A percentile compares a stretch with the other conserved stretches of the same genome.
Conservation (phyloP, 2,329 filamentous ascomycete genomes). For the Fusarium sp. region DNA sequence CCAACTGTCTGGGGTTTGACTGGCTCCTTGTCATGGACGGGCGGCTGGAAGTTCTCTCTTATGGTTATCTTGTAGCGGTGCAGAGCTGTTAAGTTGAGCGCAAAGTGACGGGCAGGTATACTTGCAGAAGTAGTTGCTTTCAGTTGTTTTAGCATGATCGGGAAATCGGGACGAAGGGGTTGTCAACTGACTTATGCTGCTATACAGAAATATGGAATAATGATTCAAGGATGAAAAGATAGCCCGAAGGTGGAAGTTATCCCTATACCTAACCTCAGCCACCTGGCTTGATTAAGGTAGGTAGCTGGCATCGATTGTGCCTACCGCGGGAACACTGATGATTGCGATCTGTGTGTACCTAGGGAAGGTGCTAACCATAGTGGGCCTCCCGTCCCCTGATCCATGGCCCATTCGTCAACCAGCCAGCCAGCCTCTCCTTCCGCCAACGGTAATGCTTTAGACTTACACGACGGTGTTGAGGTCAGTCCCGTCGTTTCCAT, state of each 20-base stretch:
- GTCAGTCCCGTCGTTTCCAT: not conserved
- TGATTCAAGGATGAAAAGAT: not conserved
- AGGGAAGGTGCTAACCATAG: slow-evolving; percentile 24
- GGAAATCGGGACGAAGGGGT: not conserved
- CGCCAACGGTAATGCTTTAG: slow-evolving; percentile 8
- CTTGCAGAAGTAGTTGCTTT: slow-evolving; percentile 6
- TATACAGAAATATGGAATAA: not conserved
- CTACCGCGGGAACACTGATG: not conserved
- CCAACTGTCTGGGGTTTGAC: slow-evolving; percentile 25
- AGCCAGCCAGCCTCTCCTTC: slow-evolving; percentile 4
- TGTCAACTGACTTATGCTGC: not conserved
- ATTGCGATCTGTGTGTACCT: slow-evolving; percentile 27
- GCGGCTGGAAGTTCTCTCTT: slow-evolving; percentile 31
- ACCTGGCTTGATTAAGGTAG: not conserved
- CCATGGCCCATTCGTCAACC: slow-evolving; percentile 16
- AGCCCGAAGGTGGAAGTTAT: not conserved
- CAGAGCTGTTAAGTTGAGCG: slow-evolving; percentile 14
- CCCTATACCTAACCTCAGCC: slow-evolving; percentile 5
- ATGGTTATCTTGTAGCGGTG: slow-evolving; percentile 17
- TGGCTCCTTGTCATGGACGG: slow-evolving; percentile 23
- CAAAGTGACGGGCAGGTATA: slow-evolving; percentile 25
- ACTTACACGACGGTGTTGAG: slow-evolving; percentile 9
- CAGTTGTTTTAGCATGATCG: not conserved
- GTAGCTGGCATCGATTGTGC: not conserved
- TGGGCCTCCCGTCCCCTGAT: slow-evolving; percentile 19